Conservation (phyloP, 1,139 yeast genomes). For the Yamadazyma dendronema region DNA sequence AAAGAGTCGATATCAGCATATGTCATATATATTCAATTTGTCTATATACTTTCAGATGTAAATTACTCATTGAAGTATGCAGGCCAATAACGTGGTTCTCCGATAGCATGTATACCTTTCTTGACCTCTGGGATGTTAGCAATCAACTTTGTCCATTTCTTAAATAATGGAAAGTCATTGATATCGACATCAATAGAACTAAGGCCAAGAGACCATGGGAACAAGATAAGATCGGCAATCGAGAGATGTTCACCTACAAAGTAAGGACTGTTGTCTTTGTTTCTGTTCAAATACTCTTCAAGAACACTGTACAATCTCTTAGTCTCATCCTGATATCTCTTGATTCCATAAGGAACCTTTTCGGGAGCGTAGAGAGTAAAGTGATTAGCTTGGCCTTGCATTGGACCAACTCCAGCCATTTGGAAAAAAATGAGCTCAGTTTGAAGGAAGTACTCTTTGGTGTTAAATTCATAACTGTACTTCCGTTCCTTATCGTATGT, state of each 20-base stretch:
- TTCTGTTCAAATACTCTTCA: slow-evolving; percentile 43
- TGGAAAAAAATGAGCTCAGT: slow-evolving; percentile 55
- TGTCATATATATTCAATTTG: no score
- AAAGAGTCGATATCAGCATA: no score
- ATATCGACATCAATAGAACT: slow-evolving; percentile 31
- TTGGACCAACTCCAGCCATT: slow-evolving; percentile 60
- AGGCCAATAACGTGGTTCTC: slow-evolving; percentile 12
- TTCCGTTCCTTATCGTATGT: slow-evolving; percentile 54
- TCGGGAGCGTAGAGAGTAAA: slow-evolving; percentile 44
- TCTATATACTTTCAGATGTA: no score
- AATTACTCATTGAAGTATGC: not conserved
- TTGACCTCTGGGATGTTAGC: slow-evolving; percentile 35
- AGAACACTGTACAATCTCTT: slow-evolving; percentile 52
- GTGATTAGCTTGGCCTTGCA: slow-evolving; percentile 57
- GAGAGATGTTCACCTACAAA: slow-evolving; percentile 57
- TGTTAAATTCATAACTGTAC: slow-evolving; percentile 44
- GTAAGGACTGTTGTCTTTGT: slow-evolving; percentile 42
- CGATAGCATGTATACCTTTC: slow-evolving; percentile 23
- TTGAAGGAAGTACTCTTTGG: slow-evolving; percentile 48
- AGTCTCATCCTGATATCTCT: slow-evolving; percentile 52
- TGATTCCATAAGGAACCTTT: slow-evolving; percentile 51
- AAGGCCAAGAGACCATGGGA: slow-evolving; percentile 32
- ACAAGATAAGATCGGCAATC: slow-evolving; percentile 50
- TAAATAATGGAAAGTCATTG: slow-evolving; percentile 41
- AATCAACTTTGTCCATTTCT: slow-evolving; percentile 44